Conservation (phyloP, 2,329 filamentous ascomycete species). For the Penicillium verrucosum region DNA sequence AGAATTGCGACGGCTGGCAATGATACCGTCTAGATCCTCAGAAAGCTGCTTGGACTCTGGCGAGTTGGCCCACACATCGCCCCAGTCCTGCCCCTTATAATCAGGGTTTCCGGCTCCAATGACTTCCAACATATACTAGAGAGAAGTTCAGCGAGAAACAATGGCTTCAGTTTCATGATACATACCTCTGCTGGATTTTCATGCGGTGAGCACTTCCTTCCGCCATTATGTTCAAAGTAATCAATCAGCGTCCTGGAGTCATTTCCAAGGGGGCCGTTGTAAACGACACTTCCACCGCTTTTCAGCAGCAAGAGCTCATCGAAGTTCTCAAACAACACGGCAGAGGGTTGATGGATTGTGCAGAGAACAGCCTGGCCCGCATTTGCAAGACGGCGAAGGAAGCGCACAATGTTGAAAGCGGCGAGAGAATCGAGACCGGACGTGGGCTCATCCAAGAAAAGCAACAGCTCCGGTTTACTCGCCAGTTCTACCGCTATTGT, state of each 20-base stretch:
- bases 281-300: slow-evolving; percentile 74
- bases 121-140: slow-evolving; percentile 75
- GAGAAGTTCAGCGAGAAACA: not conserved
- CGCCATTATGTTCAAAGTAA: slow-evolving; percentile 66
- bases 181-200: slow-evolving; percentile 67
- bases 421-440: slow-evolving; percentile 67
- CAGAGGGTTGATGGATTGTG: slow-evolving; percentile 88
- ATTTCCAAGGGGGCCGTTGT: slow-evolving; percentile 79
- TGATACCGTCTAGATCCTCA: slow-evolving; percentile 54
- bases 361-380: slow-evolving; percentile 85
- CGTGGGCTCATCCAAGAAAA: slow-evolving; percentile 63
- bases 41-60: slow-evolving; percentile 47
- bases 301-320: slow-evolving; percentile 77
- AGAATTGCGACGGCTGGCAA: slow-evolving; percentile 45
- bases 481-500: slow-evolving; percentile 63
- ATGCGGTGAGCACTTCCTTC: slow-evolving; percentile 55
- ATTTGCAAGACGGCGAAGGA: slow-evolving; percentile 61
- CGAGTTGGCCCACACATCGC: slow-evolving; percentile 57
- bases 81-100: slow-evolving; percentile 61
- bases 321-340: slow-evolving; percentile 82
- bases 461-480: slow-evolving; percentile 58
- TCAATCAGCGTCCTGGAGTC: slow-evolving; percentile 69
- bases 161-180: not conserved
- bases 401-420: slow-evolving; percentile 62
- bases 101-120: slow-evolving; percentile 63